Base-by-base conservation (phyloP, 306 rosid genomes). In the Calophaca sinica region DNA sequence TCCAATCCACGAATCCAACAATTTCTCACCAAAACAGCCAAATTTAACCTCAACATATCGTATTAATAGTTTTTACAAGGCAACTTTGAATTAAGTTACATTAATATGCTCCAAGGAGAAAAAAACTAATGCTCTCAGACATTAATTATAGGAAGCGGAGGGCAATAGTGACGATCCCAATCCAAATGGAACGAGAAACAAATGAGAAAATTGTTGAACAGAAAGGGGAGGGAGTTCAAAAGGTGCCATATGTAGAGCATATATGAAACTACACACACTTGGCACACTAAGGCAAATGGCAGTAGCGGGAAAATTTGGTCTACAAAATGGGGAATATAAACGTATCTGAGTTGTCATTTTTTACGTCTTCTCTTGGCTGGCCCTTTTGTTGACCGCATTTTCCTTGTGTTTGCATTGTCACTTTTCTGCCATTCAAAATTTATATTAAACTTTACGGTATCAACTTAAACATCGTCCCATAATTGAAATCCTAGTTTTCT, bases 301-400 rank as follows among this genome's bases (percentile, higher is more conserved):
- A 68, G 74, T 51, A 26, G 33, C 29, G 1, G 42, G 61, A 53
- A 77, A 76, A 76, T 20, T 64, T 68, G 71, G 62, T 67, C 53
- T 33, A 32, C 60, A 9, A 5, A 63, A 60, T 15, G 55, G 8
- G 13, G 39, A 32, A 33, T 48, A 44, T 26, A 62, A 38, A 39
- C 11, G 9, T 6, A 31, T 57, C 36, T 75, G 74, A 83, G 12
- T 72, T 77, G 67, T 77, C 80, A 45, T 70, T 69, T 82, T n/a
- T 78, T 84, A 0, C 58, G 79, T 62, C 81, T 85, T 80, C 76
- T 91, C 94, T 84, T 87, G 45, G 76, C 79, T 4, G 87, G 51
- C 39, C 54, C 66, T 65, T 80, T 81, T 14, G 74, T 57, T 8
- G 78, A 78, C 51, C 28, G 62, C 73, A 20, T 72, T 76, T 77